Conservation (phyloP, 169 alveolate species). For the Plasmodium berghei region DNA sequence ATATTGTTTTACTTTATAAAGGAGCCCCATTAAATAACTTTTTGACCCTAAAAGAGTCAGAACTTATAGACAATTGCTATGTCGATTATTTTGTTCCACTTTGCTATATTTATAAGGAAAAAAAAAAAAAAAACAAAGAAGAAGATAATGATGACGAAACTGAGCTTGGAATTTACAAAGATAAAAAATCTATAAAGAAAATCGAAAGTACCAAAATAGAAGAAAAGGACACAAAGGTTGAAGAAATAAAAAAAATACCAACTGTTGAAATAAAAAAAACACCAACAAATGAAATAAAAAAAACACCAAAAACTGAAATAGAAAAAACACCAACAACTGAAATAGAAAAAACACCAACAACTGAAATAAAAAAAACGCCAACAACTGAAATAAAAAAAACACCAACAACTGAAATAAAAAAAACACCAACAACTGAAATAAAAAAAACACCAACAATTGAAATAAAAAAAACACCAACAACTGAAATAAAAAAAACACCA, state of each 20-base stretch:
- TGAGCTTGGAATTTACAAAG: not conserved
- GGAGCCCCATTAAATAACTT: constrained; percentile 69
- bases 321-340: too few relatives aligned
- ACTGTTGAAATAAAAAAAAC: too few relatives aligned
- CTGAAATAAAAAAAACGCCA: too few relatives aligned
- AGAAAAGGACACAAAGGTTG: not conserved
- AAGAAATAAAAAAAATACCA: not conserved
- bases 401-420: too few relatives aligned
- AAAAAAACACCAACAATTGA: too few relatives aligned
- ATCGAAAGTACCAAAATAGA: constrained; percentile 3
- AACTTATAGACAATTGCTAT: constrained; percentile 29
- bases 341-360: too few relatives aligned
- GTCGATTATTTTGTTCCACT: constrained; percentile 60
- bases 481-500: too few relatives aligned
- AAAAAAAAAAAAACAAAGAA: not conserved
- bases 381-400: too few relatives aligned
- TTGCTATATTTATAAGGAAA: constrained; percentile 53
- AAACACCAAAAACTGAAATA: too few relatives aligned
- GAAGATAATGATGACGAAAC: constrained; percentile 9
- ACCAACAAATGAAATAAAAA: too few relatives aligned
- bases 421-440: not conserved
- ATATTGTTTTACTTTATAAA: constrained; percentile 43
- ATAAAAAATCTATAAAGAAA: not conserved
- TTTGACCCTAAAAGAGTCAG: constrained; percentile 60
- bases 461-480: too few relatives aligned